Base-by-base conservation (phyloP, 192 early-diverging fungal species). In the Dimargaris xerosporica region DNA sequence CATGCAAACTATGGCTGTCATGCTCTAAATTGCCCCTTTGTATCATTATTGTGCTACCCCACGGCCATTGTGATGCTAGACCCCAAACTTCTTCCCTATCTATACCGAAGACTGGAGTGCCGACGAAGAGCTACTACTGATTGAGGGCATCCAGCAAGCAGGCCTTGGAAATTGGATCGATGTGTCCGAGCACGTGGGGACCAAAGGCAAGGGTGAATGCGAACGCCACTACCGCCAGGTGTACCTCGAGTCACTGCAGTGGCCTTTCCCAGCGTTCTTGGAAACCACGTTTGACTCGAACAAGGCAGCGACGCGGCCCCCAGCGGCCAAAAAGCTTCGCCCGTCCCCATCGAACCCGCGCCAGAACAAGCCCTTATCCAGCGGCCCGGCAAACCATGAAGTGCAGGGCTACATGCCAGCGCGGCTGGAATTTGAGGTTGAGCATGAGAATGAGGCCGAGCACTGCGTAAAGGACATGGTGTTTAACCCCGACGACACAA, bases 161-260 rank as follows among this genome's bases (percentile, higher is more conserved):
- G 96, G 96, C 25, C 82, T 97, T 61, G 96, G 96, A 41, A 98
- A 97, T 75, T 99, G 94, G 93, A 88, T 89, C 66, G 90, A 92
- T 52, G 87, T 95, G 39, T 86, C 92, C 0, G 91, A 91, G 55
- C 88, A 93, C 64, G 87, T 97, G 28, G 91, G 91, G 17, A 92
- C 91, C 39, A 93, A 93, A 67, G 85, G 82, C 21, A 83, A 85
- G 55, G 80, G 87, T 52, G 90, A 97, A 68, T 89, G 88, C 67
- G 89, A 88, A 58, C 75, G 82, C 51, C 96, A 99, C 66, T 99
- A 99, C 71, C 64, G 89, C 30, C 71, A 85, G 19, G 82, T 91
- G 2, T 99, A 93, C 68, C 77, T 91, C 6, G 67, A 78, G 21
- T 86, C 85, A 23, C 69, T 80, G 0, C 63, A 64, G 0, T 97